These are phyloP conservation scores for Suhomyces atakaporum DNA, from an alignment of 1,139 yeast genomes.

Conservation along the genomic window DNA sequence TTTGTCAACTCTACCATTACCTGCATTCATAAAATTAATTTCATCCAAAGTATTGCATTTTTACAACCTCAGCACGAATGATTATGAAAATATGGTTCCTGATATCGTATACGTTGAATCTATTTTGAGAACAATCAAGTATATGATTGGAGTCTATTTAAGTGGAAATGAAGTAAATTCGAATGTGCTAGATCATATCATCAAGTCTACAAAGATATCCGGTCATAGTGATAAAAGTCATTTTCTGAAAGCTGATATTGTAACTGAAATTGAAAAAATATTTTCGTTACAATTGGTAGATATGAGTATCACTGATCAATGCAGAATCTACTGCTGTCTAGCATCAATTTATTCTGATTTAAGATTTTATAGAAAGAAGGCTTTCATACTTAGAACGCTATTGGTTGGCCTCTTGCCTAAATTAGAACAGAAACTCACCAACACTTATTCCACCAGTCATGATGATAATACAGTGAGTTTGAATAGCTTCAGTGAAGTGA, in stretches of 20 bases:
- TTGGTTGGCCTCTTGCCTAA: slow-evolving; percentile 54
- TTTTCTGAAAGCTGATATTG: slow-evolving; percentile 42
- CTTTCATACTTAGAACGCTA: slow-evolving; percentile 66
- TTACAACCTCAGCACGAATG: slow-evolving; percentile 61
- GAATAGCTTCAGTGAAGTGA: slow-evolving; percentile 3
- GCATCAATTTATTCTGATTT: slow-evolving; percentile 66
- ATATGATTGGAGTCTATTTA: slow-evolving; percentile 56
- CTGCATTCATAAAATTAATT: slow-evolving; percentile 53
- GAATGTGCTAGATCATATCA: slow-evolving; percentile 14
- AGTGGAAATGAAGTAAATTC: slow-evolving; percentile 42
- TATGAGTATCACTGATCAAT: slow-evolving; percentile 54
- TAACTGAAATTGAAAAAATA: slow-evolving; percentile 50
- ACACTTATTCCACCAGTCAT: slow-evolving; percentile 2
- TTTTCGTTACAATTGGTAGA: slow-evolving; percentile 42
- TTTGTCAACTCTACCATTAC: slow-evolving; percentile 30
- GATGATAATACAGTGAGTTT: slow-evolving; percentile 8
- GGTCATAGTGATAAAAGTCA: slow-evolving; percentile 21
- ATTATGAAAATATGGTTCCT: slow-evolving; percentile 77
- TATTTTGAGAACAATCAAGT: slow-evolving; percentile 60
- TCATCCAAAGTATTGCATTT: slow-evolving; percentile 51
- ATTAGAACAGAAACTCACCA: slow-evolving; percentile 19
- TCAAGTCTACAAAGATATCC: slow-evolving; percentile 18
- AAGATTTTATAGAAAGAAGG: slow-evolving; percentile 65
- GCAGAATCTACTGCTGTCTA: slow-evolving; percentile 63
- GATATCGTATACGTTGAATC: slow-evolving; percentile 78